A percentile compares a stretch with the other conserved stretches of the same genome.
These are phyloP conservation scores for Yamadazyma sp. DNA, from an alignment of 805 yeast genomes.

Conservation along the genomic window DNA sequence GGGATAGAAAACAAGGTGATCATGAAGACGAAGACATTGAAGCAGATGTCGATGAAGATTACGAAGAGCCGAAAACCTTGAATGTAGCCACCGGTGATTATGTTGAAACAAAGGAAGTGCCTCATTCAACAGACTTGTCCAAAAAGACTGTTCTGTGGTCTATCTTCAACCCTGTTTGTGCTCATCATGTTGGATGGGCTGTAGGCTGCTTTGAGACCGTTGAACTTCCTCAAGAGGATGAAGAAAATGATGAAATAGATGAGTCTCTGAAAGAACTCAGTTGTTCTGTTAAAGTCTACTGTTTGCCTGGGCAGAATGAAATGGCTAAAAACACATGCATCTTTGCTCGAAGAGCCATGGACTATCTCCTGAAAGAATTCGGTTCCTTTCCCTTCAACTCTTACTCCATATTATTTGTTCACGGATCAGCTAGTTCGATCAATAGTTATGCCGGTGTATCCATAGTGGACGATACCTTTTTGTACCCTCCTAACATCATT, in stretches of 20 bases:
- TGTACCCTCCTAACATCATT: conserved; percentile 71
- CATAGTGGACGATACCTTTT: conserved; percentile 54
- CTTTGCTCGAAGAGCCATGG: conserved; percentile 75
- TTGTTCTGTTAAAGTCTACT: conserved; percentile 52
- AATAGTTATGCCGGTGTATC: conserved; percentile 76
- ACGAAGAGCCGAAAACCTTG: conserved; percentile 50
- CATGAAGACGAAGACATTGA: conserved; percentile 27
- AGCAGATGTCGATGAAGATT: conserved; percentile 45
- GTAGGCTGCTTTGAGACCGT: conserved; percentile 80
- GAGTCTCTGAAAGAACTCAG: conserved; percentile 25
- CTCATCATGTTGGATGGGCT: conserved; percentile 95
- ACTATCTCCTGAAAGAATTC: conserved; percentile 79
- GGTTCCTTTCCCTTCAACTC: conserved; percentile 92
- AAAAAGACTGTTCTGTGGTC: conserved; percentile 76
- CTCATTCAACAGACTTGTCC: conserved; percentile 72
- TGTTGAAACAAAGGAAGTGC: conserved; percentile 61
- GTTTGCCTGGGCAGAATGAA: conserved; percentile 54
- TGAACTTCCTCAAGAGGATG: conserved; percentile 47
- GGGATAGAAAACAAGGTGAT: conserved; percentile 20
- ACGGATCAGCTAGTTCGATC: conserved; percentile 45
- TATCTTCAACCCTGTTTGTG: conserved; percentile 79
- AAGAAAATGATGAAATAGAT: conserved; percentile 22
- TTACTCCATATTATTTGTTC: conserved; percentile 73
- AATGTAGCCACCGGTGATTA: conserved; percentile 71
- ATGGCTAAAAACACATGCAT: conserved; percentile 70